Evolutionary conservation across 2,329 filamentous ascomycete genomes (phyloP).

Genomic region (Phialocephala subalpina): DNA sequence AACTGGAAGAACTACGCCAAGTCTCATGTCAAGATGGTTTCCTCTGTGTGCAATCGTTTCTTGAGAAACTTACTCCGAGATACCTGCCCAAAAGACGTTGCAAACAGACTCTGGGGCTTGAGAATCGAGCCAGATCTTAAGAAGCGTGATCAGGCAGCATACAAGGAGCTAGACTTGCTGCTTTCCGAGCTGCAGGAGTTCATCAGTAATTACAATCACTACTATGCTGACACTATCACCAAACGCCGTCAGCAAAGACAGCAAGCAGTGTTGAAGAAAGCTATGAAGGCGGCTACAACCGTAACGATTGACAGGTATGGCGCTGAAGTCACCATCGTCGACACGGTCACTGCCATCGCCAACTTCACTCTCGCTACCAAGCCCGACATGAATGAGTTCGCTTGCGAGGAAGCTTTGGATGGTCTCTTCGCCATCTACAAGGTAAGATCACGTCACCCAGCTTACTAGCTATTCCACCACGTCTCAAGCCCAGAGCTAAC

Average conservation of each 20-base stretch:
- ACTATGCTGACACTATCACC: constrained; percentile 44
- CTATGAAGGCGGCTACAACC: constrained; percentile 1
- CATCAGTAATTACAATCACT: constrained; percentile 49
- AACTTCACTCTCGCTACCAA: constrained; percentile 20
- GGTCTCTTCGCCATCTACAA: constrained; percentile 45
- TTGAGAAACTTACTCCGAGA: constrained; percentile 31
- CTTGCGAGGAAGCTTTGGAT: constrained; percentile 43
- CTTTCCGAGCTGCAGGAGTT: constrained; percentile 41
- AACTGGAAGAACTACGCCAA: constrained; percentile 45
- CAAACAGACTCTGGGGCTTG: constrained; percentile 26
- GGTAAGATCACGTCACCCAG: constrained; percentile 27
- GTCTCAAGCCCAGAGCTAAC: not conserved
- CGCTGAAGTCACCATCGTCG: constrained; percentile 13
- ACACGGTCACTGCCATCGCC: constrained; percentile 22
- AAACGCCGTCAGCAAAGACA: constrained; percentile 32
- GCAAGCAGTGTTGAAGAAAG: constrained; percentile 6
- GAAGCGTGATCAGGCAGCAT: constrained; percentile 25
- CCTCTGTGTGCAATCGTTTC: constrained; percentile 32
- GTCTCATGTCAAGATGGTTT: constrained; percentile 33
- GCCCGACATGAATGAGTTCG: constrained; percentile 41
- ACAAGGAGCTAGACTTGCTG: constrained; percentile 40
- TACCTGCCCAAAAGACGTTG: constrained; percentile 34
- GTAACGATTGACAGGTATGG: not conserved
- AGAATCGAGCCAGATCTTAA: constrained; percentile 33
- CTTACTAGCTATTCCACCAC: not conserved